Conservation (phyloP, 495 filamentous ascomycete genomes). For the Annulohypoxylon maeteangense region DNA sequence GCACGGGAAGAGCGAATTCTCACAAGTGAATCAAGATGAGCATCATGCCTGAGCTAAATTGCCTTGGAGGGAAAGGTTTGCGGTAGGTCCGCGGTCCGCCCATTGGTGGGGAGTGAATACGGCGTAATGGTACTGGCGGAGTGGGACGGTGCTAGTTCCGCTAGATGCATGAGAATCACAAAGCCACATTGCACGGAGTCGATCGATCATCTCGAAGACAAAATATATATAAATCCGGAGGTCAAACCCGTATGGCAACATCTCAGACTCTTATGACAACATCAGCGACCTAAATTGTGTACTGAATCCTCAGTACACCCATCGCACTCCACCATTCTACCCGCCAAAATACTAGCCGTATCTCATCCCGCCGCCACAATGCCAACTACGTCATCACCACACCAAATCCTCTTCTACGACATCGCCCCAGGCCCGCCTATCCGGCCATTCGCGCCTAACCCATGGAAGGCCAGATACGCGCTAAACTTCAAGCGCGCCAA, state of each 20-base stretch:
- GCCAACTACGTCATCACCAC: not conserved
- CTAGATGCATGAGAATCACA: not conserved
- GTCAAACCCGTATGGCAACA: constrained; percentile 1
- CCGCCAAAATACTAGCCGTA: not conserved
- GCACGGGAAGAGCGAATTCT: not conserved
- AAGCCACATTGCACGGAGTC: not conserved
- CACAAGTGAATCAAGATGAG: not conserved
- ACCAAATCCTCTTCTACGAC: constrained; percentile 62
- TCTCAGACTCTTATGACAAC: not conserved
- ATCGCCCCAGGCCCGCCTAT: constrained; percentile 59
- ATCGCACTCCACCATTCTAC: not conserved
- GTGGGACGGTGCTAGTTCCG: not conserved
- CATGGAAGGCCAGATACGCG: constrained; percentile 68
- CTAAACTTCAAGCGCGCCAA: constrained; percentile 68
- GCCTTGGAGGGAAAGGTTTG: not conserved
- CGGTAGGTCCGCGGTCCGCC: not conserved
- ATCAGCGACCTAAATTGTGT: not conserved
- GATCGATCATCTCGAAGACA: not conserved
- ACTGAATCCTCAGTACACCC: not conserved
- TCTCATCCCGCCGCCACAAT: not conserved
- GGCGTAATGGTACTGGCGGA: not conserved
- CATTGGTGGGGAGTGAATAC: not conserved
- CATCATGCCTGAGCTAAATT: not conserved
- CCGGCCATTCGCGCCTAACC: constrained; percentile 61
- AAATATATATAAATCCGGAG: not conserved